Percentiles rank a stretch among this genome's conserved stretches.
Evolutionary conservation across 148 eudicot species (phyloP).

Genomic region (Suaeda aralocaspica): DNA sequence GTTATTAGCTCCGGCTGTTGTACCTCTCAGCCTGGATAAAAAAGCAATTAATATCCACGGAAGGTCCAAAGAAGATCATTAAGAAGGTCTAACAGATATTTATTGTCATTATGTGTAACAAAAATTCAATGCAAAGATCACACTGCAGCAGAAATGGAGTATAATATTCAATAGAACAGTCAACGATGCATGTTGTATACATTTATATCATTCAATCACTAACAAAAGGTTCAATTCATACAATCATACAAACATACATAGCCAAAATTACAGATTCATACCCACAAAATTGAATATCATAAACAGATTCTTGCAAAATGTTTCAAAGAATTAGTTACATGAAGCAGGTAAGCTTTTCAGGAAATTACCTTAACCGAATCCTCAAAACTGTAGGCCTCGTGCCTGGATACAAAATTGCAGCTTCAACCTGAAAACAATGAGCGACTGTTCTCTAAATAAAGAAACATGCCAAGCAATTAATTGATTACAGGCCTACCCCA

Average conservation of each 20-base stretch:
- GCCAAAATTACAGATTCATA: not conserved
- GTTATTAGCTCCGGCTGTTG: constrained; percentile 79
- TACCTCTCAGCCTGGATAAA: constrained; percentile 83
- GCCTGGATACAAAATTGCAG: constrained; percentile 90
- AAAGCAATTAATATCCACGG: not conserved
- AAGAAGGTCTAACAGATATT: not conserved
- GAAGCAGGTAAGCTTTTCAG: not conserved
- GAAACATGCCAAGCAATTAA: not conserved
- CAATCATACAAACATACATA: not conserved
- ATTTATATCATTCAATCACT: not conserved
- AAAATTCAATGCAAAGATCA: not conserved
- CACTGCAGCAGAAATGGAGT: no score
- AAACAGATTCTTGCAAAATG: not conserved
- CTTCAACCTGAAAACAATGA: constrained; percentile 66
- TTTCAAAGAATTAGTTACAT: not conserved
- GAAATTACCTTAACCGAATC: constrained; percentile 70
- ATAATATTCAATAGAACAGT: not conserved
- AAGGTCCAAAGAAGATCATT: not conserved
- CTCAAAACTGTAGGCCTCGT: constrained; percentile 82
- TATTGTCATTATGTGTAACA: not conserved
- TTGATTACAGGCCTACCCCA: not conserved
- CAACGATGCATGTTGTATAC: not conserved
- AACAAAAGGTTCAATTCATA: no score
- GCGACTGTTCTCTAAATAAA: not conserved
- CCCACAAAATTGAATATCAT: not conserved